These are phyloP conservation scores for Phlegmacium glaucopus DNA, from an alignment of 768 basidiomycete genomes.

Conservation along the genomic window DNA sequence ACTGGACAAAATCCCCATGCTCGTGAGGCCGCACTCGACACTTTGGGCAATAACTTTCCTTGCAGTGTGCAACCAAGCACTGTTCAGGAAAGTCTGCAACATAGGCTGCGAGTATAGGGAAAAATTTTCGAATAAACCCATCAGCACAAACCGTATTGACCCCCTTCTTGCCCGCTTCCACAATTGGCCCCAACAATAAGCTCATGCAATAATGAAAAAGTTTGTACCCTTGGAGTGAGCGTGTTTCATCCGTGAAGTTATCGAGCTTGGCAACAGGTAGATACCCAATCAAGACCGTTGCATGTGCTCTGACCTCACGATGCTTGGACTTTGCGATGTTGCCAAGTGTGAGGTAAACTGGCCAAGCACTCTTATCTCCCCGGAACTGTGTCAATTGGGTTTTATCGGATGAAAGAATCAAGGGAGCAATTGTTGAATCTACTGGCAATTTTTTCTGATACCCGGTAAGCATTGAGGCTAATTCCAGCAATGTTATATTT, in stretches of 20 bases:
- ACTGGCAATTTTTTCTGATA: slow-evolving; percentile 9
- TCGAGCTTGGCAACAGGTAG: slow-evolving; percentile 23
- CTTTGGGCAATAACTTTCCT: too few relatives aligned
- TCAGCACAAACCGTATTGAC: slow-evolving; percentile 29
- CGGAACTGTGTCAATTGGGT: slow-evolving; percentile 7
- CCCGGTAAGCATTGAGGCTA: slow-evolving; percentile 1
- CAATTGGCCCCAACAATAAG: slow-evolving; percentile 26
- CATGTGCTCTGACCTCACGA: slow-evolving; percentile 6
- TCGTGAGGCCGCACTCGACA: too few relatives aligned
- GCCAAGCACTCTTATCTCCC: slow-evolving; percentile 2
- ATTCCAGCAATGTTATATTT: neutral
- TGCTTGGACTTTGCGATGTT: slow-evolving; percentile 9
- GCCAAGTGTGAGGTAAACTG: slow-evolving; percentile 7
- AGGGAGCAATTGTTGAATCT: slow-evolving; percentile 31
- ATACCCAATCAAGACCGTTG: slow-evolving; percentile 5
- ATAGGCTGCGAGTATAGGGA: neutral
- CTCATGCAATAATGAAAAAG: slow-evolving; percentile 37
- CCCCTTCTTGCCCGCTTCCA: slow-evolving; percentile 16
- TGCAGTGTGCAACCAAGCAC: too few relatives aligned
- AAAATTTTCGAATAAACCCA: slow-evolving; percentile 20
- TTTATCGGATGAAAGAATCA: slow-evolving; percentile 29
- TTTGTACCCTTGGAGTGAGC: slow-evolving; percentile 18
- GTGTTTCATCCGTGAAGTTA: slow-evolving; percentile 20
- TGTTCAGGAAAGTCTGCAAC: too few relatives aligned
- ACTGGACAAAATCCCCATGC: too few relatives aligned